Evolutionary conservation across 805 yeast species (phyloP), one percentile per base, ranked within the genome.

Genomic region (Candida endomychidarum): DNA sequence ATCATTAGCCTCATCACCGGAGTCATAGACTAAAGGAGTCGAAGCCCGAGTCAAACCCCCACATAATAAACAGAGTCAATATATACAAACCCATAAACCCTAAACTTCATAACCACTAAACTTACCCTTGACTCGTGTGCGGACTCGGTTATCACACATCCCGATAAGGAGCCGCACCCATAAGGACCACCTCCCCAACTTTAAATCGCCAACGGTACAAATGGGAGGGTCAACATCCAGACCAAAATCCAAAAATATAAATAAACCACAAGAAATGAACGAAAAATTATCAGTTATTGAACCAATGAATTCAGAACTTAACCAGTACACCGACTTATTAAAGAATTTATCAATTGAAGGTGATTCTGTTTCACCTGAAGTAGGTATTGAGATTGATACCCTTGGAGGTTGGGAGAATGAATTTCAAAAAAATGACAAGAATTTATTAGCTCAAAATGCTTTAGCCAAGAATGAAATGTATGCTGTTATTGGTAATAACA

Each of bases 371-470:
- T 25, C 5, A 10, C 19, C 8, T 16, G 32, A 22, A 72, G 27
- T 45, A 58, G 10, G 46, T 54, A 5, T 38, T 14, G 20, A 18
- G 3, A 19, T 33, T 27, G 38, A 51, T 10, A 51, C 62, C 26
- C 62, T 77, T 29, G 43, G 48, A 9, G 44, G 53, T 3, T 79
- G 83, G 83, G 74, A 76, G 47, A 41, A 57, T 1, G 65, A 63
- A 1, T 60, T 79, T 36, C 47, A 64, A 6, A 43, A 71, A 3
- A 74, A 73, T 47, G 70, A 74, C 5, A 77, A 77, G 52, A 78
- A 78, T 53, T 54, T 57, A 41, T 60, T 79, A 41, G 79, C 80
- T 5, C 72, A 78, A 47, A 74, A 73, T 47, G 80, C 81, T 2
- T 63, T 79, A 50, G 69, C 78, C 2, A 70, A 70, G 16, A 71